Evolutionary conservation across 2,329 filamentous ascomycete genomes (phyloP), one percentile per base, ranked within the genome.

Genomic region (Pseudogymnoascus sp.): DNA sequence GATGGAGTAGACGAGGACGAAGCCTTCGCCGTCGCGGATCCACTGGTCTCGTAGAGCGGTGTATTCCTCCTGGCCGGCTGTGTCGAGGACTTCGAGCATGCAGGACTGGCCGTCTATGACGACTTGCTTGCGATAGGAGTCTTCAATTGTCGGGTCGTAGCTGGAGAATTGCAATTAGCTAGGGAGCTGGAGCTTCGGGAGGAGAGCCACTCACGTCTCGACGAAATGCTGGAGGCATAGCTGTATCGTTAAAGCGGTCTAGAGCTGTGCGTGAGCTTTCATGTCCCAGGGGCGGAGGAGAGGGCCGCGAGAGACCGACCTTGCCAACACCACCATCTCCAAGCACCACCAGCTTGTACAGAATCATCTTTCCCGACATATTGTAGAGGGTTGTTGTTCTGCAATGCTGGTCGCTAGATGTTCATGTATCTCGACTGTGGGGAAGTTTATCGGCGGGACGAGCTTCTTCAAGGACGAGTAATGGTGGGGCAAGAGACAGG

Each of bases 161-260:
- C 72, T 74, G 64, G 26, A 40, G 60, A 57, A 28, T 60, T 60
- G 61, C 8, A 31, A 64, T 72, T 61, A 71, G 69, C 66, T 67
- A 33, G 10, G 7, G 31, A 61, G n/a, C 50, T 65, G 19, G 33
- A 44, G 35, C 50, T 57, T 53, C 31, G 26, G 21, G 38, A 47
- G 60, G 50, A 26, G 33, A 36, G 26, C 53, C 23, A 60, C 63
- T 63, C 65, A 80, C 67, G 92, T 97, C 80, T 97, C 93, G 72
- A 97, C 93, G 76, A 99, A 99, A 78, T 99, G 95, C 78, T 97
- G 96, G 74, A 97, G 80, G 77, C 95, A 97, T 72, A 99, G 83
- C 87, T 99, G 92, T 74, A 96, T 96, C 64, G 92, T 96, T 74
- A 96, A 81, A 72, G 92, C 92, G 61, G 92, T 96, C 78, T 63